Conservation (phyloP, 1,284 basidiomycete genomes). For the Leccinum subrobustum region DNA sequence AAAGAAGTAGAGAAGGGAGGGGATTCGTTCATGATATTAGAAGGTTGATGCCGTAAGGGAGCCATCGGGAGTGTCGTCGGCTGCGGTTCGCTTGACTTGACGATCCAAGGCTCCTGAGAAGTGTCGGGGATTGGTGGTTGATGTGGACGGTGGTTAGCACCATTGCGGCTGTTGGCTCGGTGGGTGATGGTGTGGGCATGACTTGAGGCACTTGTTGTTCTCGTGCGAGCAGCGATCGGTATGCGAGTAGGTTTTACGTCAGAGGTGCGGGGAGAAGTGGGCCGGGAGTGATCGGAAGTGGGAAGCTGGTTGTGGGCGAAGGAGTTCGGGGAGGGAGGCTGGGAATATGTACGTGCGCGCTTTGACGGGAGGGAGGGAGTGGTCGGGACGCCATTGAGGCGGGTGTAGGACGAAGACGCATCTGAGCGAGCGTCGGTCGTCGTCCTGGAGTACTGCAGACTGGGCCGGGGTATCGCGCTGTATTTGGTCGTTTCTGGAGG, state of each 20-base stretch:
- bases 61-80: conserved; percentile 19
- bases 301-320: conserved; percentile 33
- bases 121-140: conserved; percentile 32
- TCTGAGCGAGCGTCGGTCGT: conserved; percentile 19
- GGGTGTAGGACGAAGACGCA: conserved; percentile 19
- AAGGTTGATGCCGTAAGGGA: conserved; percentile 27
- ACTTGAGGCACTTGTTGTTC: conserved; percentile 46
- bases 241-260: conserved; percentile 48
- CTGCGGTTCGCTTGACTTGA: conserved; percentile 16
- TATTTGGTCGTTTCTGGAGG: conserved; percentile 33
- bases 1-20: conserved; percentile 44
- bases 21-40: conserved; percentile 48
- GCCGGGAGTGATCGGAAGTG: conserved; percentile 36
- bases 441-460: conserved; percentile 37
- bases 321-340: conserved; percentile 36
- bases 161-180: conserved; percentile 30
- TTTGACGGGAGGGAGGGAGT: conserved; percentile 19
- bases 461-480: conserved; percentile 50
- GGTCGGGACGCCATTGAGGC: conserved; percentile 23
- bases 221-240: conserved; percentile 43
- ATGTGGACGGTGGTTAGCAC: conserved; percentile 17
- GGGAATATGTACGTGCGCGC: conserved; percentile 59
- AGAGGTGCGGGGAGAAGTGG: conserved; percentile 39
- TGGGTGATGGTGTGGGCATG: conserved; percentile 32
- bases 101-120: conserved; percentile 27